Conservation (phyloP, 1,139 yeast genomes). For the Suhomyces yuchorum region DNA sequence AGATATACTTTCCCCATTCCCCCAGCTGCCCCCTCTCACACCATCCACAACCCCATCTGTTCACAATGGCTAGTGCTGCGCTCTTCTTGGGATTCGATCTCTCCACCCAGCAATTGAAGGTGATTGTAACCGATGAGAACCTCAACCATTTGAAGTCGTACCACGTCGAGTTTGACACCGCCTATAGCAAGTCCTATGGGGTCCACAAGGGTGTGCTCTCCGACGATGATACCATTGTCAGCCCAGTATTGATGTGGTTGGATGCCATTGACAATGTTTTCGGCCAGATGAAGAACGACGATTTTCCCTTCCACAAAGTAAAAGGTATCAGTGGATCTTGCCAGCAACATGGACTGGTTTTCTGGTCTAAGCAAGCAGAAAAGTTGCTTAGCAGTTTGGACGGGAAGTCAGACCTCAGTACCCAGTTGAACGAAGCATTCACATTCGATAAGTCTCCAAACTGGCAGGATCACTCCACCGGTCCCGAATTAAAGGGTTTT, state of each 20-base stretch:
- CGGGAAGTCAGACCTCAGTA: conserved; percentile 31
- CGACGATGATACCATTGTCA: conserved; percentile 55
- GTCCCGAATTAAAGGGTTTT: conserved; percentile 61
- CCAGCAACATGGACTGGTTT: conserved; percentile 92
- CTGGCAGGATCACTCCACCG: conserved; percentile 95
- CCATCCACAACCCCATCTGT: no score
- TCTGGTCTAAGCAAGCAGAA: conserved; percentile 61
- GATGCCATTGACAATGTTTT: conserved; percentile 76
- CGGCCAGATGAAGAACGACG: conserved; percentile 49
- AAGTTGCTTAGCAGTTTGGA: conserved; percentile 35
- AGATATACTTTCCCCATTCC: no score
- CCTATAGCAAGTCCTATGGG: conserved; percentile 55
- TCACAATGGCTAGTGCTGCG: neutral
- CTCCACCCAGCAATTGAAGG: conserved; percentile 87
- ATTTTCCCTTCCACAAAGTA: conserved; percentile 63
- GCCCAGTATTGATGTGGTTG: conserved; percentile 91
- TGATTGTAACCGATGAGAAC: conserved; percentile 60
- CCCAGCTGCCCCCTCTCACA: neutral
- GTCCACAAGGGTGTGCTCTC: conserved; percentile 70
- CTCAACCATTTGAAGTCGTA: conserved; percentile 59
- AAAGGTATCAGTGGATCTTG: conserved; percentile 81
- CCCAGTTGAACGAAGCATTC: conserved; percentile 54
- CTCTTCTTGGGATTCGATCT: conserved; percentile 76
- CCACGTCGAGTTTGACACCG: conserved; percentile 71
- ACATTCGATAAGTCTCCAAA: conserved; percentile 75